Evolutionary conservation across 1,284 basidiomycete species (phyloP).

Genomic region (Wolfiporia cocos): DNA sequence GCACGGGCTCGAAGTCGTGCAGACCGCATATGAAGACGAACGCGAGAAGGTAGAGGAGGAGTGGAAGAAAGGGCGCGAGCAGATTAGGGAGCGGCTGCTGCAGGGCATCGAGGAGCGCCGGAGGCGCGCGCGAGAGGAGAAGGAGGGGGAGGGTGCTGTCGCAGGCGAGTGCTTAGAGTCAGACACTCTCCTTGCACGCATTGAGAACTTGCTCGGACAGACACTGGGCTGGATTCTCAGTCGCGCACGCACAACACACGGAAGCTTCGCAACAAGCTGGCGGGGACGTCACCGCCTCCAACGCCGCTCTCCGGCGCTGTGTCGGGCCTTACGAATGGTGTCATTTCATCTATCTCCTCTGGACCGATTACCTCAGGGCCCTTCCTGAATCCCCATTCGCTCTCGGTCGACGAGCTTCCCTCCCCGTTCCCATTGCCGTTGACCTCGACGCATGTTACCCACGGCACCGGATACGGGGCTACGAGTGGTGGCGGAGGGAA

Average conservation of each 20-base stretch:
- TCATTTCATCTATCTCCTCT: slow-evolving; percentile 30
- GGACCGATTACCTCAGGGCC: slow-evolving; percentile 59
- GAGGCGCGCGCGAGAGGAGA: slow-evolving; percentile 71
- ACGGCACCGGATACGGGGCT: slow-evolving; percentile 29
- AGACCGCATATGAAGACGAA: slow-evolving; percentile 72
- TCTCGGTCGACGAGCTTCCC: slow-evolving; percentile 75
- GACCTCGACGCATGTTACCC: slow-evolving; percentile 34
- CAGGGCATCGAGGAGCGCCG: slow-evolving; percentile 78
- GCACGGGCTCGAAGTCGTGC: slow-evolving; percentile 52
- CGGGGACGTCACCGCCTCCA: slow-evolving; percentile 57
- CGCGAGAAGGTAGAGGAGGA: slow-evolving; percentile 71
- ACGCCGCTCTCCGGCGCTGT: slow-evolving; percentile 35
- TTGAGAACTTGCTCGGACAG: slow-evolving; percentile 27
- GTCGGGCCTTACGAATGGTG: slow-evolving; percentile 26
- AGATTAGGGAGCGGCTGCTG: slow-evolving; percentile 66
- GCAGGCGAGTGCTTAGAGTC: slow-evolving; percentile 38
- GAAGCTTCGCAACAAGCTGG: slow-evolving; percentile 70
- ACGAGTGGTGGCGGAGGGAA: slow-evolving; percentile 34
- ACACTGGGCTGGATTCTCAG: slow-evolving; percentile 64
- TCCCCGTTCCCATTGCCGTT: slow-evolving; percentile 77
- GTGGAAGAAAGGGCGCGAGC: slow-evolving; percentile 63
- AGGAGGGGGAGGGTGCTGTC: slow-evolving; percentile 69
- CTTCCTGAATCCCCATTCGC: slow-evolving; percentile 71
- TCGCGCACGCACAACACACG: slow-evolving; percentile 74
- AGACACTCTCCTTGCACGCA: slow-evolving; percentile 6